Conservation (phyloP, 441 rosid genomes). For the Viola pubescens region DNA sequence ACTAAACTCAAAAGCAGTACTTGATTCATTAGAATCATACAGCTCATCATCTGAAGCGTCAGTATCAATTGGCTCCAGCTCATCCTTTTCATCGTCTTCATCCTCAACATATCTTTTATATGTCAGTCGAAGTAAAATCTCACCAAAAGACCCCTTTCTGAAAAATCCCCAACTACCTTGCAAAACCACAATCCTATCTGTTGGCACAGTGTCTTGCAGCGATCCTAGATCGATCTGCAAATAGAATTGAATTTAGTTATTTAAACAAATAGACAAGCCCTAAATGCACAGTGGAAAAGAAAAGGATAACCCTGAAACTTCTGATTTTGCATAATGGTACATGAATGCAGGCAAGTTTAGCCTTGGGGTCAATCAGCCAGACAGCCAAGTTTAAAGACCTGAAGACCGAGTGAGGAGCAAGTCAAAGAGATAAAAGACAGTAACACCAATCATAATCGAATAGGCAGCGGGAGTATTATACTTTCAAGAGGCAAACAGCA, state of each 20-base stretch:
- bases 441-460: no score
- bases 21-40: constrained; percentile 60
- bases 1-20: constrained; percentile 23
- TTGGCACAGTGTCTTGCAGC: constrained; percentile 87
- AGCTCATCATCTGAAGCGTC: constrained; percentile 70
- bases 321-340: no score
- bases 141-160: constrained; percentile 66
- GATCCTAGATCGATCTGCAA: constrained; percentile 71
- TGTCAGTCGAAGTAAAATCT: constrained; percentile 75
- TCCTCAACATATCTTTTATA: constrained; percentile 96
- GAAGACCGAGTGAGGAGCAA: no score
- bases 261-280: constrained; percentile 1
- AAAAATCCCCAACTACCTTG: constrained; percentile 75
- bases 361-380: no score
- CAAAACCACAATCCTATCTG: constrained; percentile 63
- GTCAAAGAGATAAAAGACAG: no score
- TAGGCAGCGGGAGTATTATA: no score
- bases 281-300: neutral
- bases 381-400: no score
- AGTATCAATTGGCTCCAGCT: constrained; percentile 32
- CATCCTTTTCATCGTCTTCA: constrained; percentile 72
- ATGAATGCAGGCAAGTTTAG: no score
- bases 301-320: neutral
- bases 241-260: constrained; percentile 18
- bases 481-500: no score